Percentiles rank a stretch among this genome's conserved stretches.
Conservation (phyloP, 1,139 yeast species). For the Yamadazyma mexicana region DNA sequence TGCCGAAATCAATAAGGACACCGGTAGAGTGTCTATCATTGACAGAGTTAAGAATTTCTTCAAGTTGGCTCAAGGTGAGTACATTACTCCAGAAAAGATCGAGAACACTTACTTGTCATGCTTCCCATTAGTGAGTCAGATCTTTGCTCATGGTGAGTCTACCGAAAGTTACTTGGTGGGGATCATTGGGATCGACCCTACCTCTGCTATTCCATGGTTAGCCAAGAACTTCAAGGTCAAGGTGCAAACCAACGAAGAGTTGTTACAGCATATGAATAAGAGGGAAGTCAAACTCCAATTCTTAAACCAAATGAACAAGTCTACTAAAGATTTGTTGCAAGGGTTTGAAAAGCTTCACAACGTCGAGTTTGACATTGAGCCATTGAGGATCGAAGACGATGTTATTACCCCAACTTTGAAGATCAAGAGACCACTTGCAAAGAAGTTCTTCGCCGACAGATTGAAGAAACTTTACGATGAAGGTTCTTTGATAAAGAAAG, state of each 20-base stretch:
- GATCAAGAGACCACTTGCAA: slow-evolving; percentile 39
- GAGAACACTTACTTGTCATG: slow-evolving; percentile 62
- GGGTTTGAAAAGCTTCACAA: slow-evolving; percentile 43
- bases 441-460: slow-evolving; percentile 26
- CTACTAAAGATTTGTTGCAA: slow-evolving; percentile 23
- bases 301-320: slow-evolving; percentile 28
- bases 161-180: slow-evolving; percentile 31
- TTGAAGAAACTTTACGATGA: slow-evolving; percentile 26
- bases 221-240: slow-evolving; percentile 14
- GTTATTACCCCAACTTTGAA: slow-evolving; percentile 45
- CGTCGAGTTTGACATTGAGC: slow-evolving; percentile 34
- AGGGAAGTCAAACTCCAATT: slow-evolving; percentile 24
- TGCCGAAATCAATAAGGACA: slow-evolving; percentile 49
- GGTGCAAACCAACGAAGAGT: slow-evolving; percentile 18
- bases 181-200: slow-evolving; percentile 44
- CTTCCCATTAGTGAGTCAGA: slow-evolving; percentile 53
- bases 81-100: slow-evolving; percentile 75
- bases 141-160: slow-evolving; percentile 50
- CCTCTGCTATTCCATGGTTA: slow-evolving; percentile 21
- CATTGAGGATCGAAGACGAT: slow-evolving; percentile 38
- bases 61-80: slow-evolving; percentile 81
- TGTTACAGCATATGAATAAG: slow-evolving; percentile 26
- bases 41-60: slow-evolving; percentile 82
- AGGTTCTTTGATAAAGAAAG: slow-evolving; percentile 23
- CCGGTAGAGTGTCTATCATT: slow-evolving; percentile 60